These are phyloP conservation scores for Sporothrix brasiliensis DNA, from an alignment of 2,329 filamentous ascomycete genomes.

Conservation along the genomic window DNA sequence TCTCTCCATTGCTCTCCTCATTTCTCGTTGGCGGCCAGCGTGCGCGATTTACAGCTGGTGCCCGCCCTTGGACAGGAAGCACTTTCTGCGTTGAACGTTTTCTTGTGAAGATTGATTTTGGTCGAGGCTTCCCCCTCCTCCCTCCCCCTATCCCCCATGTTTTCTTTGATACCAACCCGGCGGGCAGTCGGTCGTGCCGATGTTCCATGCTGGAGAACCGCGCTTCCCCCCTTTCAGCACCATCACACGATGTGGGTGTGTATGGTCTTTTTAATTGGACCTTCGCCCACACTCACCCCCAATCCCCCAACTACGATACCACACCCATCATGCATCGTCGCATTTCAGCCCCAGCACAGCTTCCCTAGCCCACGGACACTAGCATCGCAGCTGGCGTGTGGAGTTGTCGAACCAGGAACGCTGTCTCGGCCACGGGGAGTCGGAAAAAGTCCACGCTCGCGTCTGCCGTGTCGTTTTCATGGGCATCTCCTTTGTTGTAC, in stretches of 20 bases:
- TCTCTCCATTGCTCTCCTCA: too few species aligned
- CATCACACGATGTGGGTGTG: conserved; percentile 1
- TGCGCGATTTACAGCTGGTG: conserved; percentile 20
- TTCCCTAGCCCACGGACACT: not conserved
- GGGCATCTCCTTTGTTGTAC: not conserved
- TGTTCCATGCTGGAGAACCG: not conserved
- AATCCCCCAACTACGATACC: too few species aligned
- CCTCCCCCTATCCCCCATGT: not conserved
- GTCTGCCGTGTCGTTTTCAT: not conserved
- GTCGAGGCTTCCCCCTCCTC: not conserved
- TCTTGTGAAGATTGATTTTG: not conserved
- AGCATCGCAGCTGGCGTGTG: not conserved
- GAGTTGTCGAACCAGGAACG: conserved; percentile 17
- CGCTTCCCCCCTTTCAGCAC: not conserved
- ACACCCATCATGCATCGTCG: not conserved
- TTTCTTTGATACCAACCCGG: not conserved
- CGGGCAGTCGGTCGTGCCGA: conserved; percentile 6
- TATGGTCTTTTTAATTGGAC: not conserved
- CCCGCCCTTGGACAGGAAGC: not conserved
- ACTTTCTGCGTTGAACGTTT: not conserved
- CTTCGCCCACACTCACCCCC: not conserved
- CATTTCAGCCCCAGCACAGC: not conserved
- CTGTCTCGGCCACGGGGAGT: conserved; percentile 23
- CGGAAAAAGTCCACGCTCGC: not conserved
- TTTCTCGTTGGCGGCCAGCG: not conserved